Evolutionary conservation across 2,329 filamentous ascomycete species (phyloP).

Genomic region (Penicillium paneum): DNA sequence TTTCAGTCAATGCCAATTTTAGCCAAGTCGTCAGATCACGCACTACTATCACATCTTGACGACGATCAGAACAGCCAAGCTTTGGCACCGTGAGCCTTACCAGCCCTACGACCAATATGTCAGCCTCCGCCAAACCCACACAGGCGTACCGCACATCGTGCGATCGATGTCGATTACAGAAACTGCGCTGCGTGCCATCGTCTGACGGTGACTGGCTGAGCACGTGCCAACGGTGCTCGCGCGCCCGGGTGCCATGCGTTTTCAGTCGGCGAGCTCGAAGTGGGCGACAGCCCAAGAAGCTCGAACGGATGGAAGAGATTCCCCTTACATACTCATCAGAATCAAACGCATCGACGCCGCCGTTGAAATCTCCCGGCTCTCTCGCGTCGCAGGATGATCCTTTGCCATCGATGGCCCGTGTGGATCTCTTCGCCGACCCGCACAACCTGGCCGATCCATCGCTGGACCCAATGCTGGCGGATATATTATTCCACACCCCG

Average conservation of each 20-base stretch:
- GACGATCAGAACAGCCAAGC: too few relatives aligned
- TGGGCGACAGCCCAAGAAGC: neutral
- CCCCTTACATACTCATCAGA: neutral
- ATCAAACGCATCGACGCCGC: neutral
- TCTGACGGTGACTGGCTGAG: neutral
- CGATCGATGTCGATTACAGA: neutral
- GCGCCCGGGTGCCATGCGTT: neutral
- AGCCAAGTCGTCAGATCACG: too few relatives aligned
- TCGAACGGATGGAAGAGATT: neutral
- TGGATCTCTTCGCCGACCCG: neutral
- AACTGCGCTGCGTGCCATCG: neutral
- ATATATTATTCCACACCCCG: neutral
- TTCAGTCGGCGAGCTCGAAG: conserved; percentile 2
- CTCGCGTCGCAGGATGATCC: neutral
- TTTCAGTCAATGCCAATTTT: too few relatives aligned
- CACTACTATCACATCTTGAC: too few relatives aligned
- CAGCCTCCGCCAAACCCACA: too few relatives aligned
- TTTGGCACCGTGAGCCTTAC: too few relatives aligned
- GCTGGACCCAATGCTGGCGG: neutral
- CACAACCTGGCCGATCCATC: neutral
- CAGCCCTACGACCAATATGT: too few relatives aligned
- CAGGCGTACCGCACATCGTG: neutral
- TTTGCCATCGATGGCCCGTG: neutral
- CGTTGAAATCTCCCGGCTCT: neutral
- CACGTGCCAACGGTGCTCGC: neutral